phyloP scores from a whole-genome alignment of 1,284 basidiomycete genomes.

The Afroboletus lepidellus region DNA sequence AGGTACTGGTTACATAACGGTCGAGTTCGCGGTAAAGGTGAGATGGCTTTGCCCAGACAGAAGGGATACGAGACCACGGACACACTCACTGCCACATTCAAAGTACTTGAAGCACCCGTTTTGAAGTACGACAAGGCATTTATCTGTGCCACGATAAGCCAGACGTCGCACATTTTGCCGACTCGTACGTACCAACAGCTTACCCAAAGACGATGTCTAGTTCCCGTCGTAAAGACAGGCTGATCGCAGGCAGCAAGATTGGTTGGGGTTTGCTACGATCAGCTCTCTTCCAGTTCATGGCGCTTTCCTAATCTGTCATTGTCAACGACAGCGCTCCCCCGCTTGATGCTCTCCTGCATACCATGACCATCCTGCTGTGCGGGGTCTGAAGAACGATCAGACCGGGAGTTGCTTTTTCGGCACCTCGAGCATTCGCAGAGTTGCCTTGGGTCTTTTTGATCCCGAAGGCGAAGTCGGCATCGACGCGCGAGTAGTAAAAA shows the following conservation, averaged over 20 bases:
- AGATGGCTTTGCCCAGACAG: conserved; percentile 69
- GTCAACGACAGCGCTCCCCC: conserved; percentile 42
- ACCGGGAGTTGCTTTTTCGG: conserved; percentile 39
- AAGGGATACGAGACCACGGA: conserved; percentile 86
- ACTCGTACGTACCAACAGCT: conserved; percentile 47
- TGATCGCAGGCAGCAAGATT: too few relatives aligned
- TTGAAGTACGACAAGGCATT: conserved; percentile 78
- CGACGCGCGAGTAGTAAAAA: not conserved
- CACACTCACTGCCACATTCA: conserved; percentile 86
- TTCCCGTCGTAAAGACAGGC: too few relatives aligned
- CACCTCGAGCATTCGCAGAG: conserved; percentile 69
- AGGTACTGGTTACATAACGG: conserved; percentile 16
- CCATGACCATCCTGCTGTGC: conserved; percentile 6
- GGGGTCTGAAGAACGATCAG: conserved; percentile 1
- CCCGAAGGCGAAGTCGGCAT: not conserved
- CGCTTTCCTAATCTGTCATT: conserved; percentile 50
- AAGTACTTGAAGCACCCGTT: conserved; percentile 98
- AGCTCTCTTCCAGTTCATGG: conserved; percentile 36
- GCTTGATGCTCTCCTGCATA: conserved; percentile 79
- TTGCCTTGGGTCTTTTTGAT: not conserved
- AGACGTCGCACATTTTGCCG: not conserved
- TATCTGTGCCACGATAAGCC: conserved; percentile 48
- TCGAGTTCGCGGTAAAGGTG: not conserved
- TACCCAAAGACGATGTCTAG: too few relatives aligned
- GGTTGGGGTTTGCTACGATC: too few relatives aligned